These are phyloP conservation scores for Leccinum pellstonianum DNA, from an alignment of 768 basidiomycete genomes.

Conservation along the genomic window DNA sequence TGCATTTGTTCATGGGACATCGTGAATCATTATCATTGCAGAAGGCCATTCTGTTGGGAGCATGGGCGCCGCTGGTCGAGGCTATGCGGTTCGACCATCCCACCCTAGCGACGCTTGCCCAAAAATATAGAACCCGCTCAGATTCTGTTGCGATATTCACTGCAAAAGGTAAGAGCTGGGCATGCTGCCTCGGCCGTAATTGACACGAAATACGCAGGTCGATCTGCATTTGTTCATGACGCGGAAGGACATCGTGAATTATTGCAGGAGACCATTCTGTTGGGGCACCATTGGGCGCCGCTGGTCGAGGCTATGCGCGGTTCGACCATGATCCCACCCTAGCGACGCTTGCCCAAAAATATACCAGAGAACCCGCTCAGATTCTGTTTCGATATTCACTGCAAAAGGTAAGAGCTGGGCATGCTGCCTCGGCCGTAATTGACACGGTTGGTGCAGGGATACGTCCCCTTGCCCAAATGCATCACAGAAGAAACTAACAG, in stretches of 20 bases:
- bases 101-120: conserved; percentile 43
- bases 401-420: conserved; percentile 56
- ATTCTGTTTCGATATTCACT: conserved; percentile 57
- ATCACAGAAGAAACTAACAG: conserved; percentile 32
- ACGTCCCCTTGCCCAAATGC: conserved; percentile 66
- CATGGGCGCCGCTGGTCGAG: conserved; percentile 33
- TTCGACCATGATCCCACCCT: conserved; percentile 56
- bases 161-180: conserved; percentile 62
- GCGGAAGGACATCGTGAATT: conserved; percentile 49
- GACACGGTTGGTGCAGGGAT: conserved; percentile 26
- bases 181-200: neutral
- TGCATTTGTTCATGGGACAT: conserved; percentile 74
- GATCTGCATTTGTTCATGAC: too few species aligned
- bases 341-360: conserved; percentile 47
- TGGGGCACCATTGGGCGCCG: conserved; percentile 36
- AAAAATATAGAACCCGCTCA: conserved; percentile 57
- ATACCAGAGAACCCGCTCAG: conserved; percentile 55
- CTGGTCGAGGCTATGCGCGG: conserved; percentile 43
- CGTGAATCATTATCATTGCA: conserved; percentile 55
- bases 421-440: neutral
- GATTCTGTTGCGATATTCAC: conserved; percentile 52
- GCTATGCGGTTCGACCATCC: conserved; percentile 64
- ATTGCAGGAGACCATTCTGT: conserved; percentile 39
- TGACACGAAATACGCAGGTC: neutral
- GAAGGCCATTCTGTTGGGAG: conserved; percentile 60